Conservation (phyloP, 306 rosid species). For the Elaeagnus macrophylla region DNA sequence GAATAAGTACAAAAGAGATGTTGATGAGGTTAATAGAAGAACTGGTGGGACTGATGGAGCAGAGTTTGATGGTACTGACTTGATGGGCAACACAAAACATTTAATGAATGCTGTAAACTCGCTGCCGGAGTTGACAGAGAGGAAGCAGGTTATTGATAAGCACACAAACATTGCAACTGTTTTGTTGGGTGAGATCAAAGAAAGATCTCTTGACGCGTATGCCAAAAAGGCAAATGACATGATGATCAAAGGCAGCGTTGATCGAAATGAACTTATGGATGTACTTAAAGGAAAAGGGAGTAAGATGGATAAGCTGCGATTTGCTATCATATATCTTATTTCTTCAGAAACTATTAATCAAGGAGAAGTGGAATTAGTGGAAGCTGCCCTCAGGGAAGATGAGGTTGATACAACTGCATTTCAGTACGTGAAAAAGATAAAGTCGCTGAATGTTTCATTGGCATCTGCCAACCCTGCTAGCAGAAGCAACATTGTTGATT, state of each 20-base stretch:
- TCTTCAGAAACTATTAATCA: constrained; percentile 75
- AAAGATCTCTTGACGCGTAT: constrained; percentile 81
- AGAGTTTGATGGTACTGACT: constrained; percentile 82
- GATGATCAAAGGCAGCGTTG: constrained; percentile 86
- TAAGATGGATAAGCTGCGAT: constrained; percentile 85
- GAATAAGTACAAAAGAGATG: constrained; percentile 81
- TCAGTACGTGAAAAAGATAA: constrained; percentile 90
- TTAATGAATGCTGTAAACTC: constrained; percentile 98
- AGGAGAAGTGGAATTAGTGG: constrained; percentile 79
- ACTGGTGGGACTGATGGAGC: constrained; percentile 78
- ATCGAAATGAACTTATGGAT: constrained; percentile 55
- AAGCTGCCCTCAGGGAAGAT: constrained; percentile 64
- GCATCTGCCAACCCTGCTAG: constrained; percentile 81
- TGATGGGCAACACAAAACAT: constrained; percentile 92
- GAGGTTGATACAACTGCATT: constrained; percentile 87
- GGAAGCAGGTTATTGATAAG: constrained; percentile 94
- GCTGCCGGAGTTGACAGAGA: constrained; percentile 79
- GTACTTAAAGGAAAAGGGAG: constrained; percentile 80
- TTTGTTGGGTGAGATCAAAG: constrained; percentile 92
- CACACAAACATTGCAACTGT: constrained; percentile 87
- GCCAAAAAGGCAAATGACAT: constrained; percentile 87
- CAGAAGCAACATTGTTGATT: constrained; percentile 87
- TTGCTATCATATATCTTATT: constrained; percentile 79
- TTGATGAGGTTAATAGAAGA: constrained; percentile 89
- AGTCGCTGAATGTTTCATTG: constrained; percentile 67